phyloP scores from a whole-genome alignment of 441 rosid genomes.

The Jatropha podagrica region DNA sequence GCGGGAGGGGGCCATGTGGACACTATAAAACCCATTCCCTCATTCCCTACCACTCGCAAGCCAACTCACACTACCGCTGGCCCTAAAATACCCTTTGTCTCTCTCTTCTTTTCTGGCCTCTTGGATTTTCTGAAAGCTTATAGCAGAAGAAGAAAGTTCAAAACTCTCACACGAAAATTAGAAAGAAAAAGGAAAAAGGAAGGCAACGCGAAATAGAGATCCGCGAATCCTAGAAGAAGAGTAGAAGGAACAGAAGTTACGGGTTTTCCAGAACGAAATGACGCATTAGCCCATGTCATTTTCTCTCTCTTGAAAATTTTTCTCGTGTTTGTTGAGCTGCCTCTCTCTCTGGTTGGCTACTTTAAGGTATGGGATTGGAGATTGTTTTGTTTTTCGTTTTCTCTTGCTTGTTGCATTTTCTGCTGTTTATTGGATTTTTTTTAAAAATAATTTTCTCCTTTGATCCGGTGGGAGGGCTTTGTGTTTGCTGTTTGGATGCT shows the following conservation, averaged over 20 bases:
- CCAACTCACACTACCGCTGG: slow-evolving; percentile 24
- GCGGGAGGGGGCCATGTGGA: slow-evolving; percentile 33
- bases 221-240: slow-evolving; percentile 17
- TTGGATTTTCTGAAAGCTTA: background rate
- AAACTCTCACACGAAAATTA: background rate
- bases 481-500: slow-evolving; percentile 19
- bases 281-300: slow-evolving; percentile 20
- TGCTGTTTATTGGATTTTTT: background rate
- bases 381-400: background rate
- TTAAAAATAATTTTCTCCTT: background rate
- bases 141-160: background rate
- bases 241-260: background rate
- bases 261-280: slow-evolving; percentile 17
- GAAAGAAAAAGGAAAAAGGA: background rate
- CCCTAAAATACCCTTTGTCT: slow-evolving; percentile 22
- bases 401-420: background rate
- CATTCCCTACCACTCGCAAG: slow-evolving; percentile 16
- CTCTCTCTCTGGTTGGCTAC: background rate
- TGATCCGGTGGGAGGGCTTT: slow-evolving; percentile 15
- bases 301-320: background rate
- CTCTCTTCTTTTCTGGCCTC: background rate
- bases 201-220: background rate
- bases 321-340: slow-evolving; percentile 23
- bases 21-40: slow-evolving; percentile 19
- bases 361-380: too few species aligned